Base-by-base conservation (phyloP, 2,329 filamentous ascomycete genomes). In the Cadophora gregata region DNA sequence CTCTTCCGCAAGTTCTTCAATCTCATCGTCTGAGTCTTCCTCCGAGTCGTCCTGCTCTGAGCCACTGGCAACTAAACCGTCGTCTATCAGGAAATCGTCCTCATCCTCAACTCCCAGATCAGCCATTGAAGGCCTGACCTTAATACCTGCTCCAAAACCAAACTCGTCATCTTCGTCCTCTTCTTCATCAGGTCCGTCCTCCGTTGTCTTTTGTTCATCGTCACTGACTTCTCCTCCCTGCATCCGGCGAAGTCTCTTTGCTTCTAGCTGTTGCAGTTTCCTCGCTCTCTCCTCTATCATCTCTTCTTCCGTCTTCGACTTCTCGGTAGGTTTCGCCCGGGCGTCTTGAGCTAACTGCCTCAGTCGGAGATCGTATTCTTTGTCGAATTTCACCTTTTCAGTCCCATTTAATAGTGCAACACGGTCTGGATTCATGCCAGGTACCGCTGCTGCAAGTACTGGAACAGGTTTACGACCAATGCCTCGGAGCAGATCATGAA, bases 251-350 rank as follows among this genome's bases (percentile, higher is more conserved):
- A 93, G 81, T 64, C 95, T 88, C 78, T 92, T 92, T 73, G 91
- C 88, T 78, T 99, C 96, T 3, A 98, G 84, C 72, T 93, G 87
- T 77, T 90, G 90, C 66, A 98, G 80, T 64, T 89, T 86, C 71
- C 88, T 85, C 0, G 92, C 91, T 74, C 96, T 91, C 73, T 94
- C 92, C 70, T 88, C 88, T 1, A 88, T 88, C 77, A 88, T 90
- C 78, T 97, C 93, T 73, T 97, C 94, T 51, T 93, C 92, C 0
- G 94, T 97, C 84, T 97, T 97, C 1, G 93, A 96, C 69, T 93
- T 89, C 71, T 96, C 90, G 1, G 93, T 90, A 7, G 96, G 96
- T 73, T 92, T 87, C 0, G 96, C 93, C 76, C 93, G 88, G 75
- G 90, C 90, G 75, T 99, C 96, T 74, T 90, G 89, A 14, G 93